Percentiles rank a stretch among this genome's conserved stretches.
phyloP scores from a whole-genome alignment of 768 basidiomycete genomes.

The Dioszegia crocea region DNA sequence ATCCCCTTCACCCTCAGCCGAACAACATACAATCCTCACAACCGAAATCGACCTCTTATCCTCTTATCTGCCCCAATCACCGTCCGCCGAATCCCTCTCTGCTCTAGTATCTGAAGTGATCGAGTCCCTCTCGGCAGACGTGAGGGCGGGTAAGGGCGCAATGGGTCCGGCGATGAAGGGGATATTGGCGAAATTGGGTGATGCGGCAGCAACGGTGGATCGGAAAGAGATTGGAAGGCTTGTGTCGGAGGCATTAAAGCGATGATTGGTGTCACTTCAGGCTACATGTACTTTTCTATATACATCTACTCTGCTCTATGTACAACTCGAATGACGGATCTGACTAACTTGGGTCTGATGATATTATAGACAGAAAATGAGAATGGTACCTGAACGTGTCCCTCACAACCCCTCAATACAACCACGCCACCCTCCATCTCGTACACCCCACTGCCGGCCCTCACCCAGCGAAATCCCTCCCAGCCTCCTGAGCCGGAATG shows the following conservation, averaged over 20 bases:
- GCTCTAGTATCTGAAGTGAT: conserved; percentile 30
- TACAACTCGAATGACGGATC: neutral
- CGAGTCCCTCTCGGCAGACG: conserved; percentile 21
- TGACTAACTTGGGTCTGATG: neutral
- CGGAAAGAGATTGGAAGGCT: conserved; percentile 45
- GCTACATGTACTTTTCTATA: too few relatives aligned
- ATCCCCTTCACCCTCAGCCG: conserved; percentile 35
- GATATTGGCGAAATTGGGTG: conserved; percentile 43
- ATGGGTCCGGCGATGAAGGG: conserved; percentile 40
- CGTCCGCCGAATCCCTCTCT: conserved; percentile 25
- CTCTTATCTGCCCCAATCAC: conserved; percentile 36
- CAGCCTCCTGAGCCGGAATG: too few relatives aligned
- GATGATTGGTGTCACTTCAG: neutral
- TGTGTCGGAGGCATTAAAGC: conserved; percentile 42
- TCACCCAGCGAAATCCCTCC: too few relatives aligned
- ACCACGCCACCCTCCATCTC: too few relatives aligned
- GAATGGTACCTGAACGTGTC: too few relatives aligned
- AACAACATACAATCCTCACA: conserved; percentile 33
- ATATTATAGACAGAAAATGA: too few relatives aligned
- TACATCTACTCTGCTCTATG: neutral
- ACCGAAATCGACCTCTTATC: conserved; percentile 41
- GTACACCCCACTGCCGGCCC: too few relatives aligned
- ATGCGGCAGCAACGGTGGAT: conserved; percentile 34
- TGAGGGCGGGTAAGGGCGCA: conserved; percentile 28
- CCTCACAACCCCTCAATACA: too few relatives aligned